Conservation (phyloP, 495 filamentous ascomycete species). For the Neurospora sp. region DNA sequence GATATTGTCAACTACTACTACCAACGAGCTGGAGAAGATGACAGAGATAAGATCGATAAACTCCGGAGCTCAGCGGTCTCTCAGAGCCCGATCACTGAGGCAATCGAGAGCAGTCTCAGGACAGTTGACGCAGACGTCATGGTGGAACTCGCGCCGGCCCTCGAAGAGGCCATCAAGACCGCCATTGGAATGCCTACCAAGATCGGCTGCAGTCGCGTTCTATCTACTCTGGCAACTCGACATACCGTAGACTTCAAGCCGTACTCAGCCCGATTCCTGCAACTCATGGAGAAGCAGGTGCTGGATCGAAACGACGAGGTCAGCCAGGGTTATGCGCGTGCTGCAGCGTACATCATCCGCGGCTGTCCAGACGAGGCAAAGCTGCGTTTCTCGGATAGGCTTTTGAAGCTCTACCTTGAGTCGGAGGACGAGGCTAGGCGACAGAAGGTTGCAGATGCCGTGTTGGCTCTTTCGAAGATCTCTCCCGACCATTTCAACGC, state of each 20-base stretch:
- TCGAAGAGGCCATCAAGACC: constrained; percentile 71
- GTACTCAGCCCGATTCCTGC: constrained; percentile 68
- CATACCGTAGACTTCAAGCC: constrained; percentile 63
- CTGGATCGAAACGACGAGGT: constrained; percentile 89
- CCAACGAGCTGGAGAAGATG: constrained; percentile 79
- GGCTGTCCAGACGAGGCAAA: constrained; percentile 61
- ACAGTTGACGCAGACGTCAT: constrained; percentile 70
- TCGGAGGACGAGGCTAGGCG: constrained; percentile 66
- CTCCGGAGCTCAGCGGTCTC: constrained; percentile 69
- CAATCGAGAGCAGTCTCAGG: constrained; percentile 82
- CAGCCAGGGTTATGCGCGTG: constrained; percentile 71
- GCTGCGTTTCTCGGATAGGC: constrained; percentile 52
- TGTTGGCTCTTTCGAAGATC: constrained; percentile 71
- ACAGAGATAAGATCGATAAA: constrained; percentile 77
- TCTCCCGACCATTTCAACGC: constrained; percentile 80
- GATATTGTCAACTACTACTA: constrained; percentile 85
- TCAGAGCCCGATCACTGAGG: constrained; percentile 84
- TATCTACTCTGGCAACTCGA: constrained; percentile 77
- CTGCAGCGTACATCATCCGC: constrained; percentile 75
- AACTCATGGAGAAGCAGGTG: constrained; percentile 64
- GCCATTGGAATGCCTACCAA: constrained; percentile 88
- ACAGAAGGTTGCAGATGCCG: constrained; percentile 65
- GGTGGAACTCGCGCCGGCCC: constrained; percentile 53
- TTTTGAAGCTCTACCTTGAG: constrained; percentile 65
- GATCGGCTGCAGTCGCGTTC: constrained; percentile 75